Base-by-base conservation (phyloP, 768 basidiomycete genomes). In the Chiua virens region DNA sequence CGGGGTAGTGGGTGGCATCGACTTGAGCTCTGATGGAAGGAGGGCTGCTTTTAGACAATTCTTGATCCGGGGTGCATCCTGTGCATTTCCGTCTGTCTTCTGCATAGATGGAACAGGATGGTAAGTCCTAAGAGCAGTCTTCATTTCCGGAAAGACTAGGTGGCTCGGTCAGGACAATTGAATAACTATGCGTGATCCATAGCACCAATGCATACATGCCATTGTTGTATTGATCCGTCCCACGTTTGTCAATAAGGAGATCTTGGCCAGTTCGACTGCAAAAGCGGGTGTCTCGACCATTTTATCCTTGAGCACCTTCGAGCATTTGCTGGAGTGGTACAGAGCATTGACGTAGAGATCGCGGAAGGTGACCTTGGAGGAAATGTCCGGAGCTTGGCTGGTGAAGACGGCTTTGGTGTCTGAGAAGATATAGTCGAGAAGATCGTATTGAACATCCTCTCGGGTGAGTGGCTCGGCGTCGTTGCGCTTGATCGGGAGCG, bases 201-300 rank as follows among this genome's bases (percentile, higher is more conserved):
- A 45, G 45, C 41, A 48, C 20, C 5, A 53, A 49, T 54, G 68
- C 84, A 74, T 71, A 88, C 83, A 86, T 45, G 91, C 91, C 82
- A 93, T 86, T 28, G 92, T 94, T 35, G 93, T 95, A 64, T 94
- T 95, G 71, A 95, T 89, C 55, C 91, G 77, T 22, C 92, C 92
- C 42, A 93, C 87, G 63, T 96, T 96, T 45, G 91, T 90, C 47
- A 94, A 75, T 30, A 94, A 75, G 23, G 87, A 85, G 34, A 94
- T 82, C 71, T 92, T 92, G 45, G 86, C 87, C 46, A 92, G 80
- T 68, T 90, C 89, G 56, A 84, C 72, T 6, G 83, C 85, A 66
- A 90, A 92, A 8, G 81, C 81, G 14, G 88, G 87, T 1, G 81
- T 86, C 49, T 92, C 88, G 45, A 83, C 70, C 85, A 95, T 89